Conservation (phyloP, 2,329 filamentous ascomycete genomes). For the Apiospora arundinis region DNA sequence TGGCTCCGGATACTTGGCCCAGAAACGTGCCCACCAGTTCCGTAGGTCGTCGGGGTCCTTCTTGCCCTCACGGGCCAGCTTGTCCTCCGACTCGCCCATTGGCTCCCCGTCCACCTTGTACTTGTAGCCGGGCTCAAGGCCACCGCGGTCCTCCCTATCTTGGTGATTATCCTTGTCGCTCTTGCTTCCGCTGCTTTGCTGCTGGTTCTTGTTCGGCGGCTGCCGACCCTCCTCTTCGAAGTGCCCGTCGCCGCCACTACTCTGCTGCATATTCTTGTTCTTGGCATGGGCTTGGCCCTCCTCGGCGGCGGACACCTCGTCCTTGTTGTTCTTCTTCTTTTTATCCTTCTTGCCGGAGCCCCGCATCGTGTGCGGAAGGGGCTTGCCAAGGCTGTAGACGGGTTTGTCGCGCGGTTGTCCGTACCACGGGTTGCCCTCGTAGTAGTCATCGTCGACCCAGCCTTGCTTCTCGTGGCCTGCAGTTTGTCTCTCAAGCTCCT, state of each 20-base stretch:
- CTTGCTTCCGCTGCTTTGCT: constrained; percentile 29
- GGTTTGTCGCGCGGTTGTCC: constrained; percentile 30
- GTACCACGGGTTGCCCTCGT: constrained; percentile 36
- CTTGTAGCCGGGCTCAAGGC: constrained; percentile 19
- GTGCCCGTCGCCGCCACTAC: constrained; percentile 28
- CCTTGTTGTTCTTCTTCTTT: constrained; percentile 14
- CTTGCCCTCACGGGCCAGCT: constrained; percentile 30
- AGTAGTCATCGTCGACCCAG: constrained; percentile 35
- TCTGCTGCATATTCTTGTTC: constrained; percentile 27
- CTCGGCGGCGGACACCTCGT: constrained; percentile 22
- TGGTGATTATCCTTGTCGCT: constrained; percentile 26
- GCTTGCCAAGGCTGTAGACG: constrained; percentile 35
- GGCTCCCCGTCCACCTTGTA: constrained; percentile 36
- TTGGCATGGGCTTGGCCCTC: constrained; percentile 18
- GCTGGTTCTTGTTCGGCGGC: constrained; percentile 25
- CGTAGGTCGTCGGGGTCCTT: constrained; percentile 32
- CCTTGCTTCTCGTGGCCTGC: not conserved
- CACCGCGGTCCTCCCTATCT: constrained; percentile 25
- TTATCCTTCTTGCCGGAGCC: constrained; percentile 19
- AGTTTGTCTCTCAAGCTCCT: constrained; percentile 14
- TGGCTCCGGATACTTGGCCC: constrained; percentile 37
- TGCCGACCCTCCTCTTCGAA: constrained; percentile 22
- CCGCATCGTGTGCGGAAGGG: constrained; percentile 32
- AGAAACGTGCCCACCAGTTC: constrained; percentile 39
- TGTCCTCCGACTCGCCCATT: constrained; percentile 31